Evolutionary conservation across 2,329 filamentous ascomycete genomes (phyloP).

Genomic region (Cladosporium colombiae): DNA sequence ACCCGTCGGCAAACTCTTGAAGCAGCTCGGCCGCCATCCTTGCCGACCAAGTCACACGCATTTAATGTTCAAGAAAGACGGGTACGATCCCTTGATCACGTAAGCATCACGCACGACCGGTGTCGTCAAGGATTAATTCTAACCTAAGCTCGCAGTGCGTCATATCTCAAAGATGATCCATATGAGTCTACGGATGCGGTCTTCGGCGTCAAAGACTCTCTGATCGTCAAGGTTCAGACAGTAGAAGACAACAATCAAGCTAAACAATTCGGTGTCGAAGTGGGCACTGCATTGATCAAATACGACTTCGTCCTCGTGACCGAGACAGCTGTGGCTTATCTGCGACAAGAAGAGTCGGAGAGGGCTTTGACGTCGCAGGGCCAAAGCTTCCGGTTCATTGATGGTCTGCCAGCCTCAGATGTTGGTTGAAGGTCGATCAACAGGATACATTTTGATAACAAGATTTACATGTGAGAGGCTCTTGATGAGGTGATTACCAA

Average conservation of each 20-base stretch:
- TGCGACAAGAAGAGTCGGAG: slow-evolving; percentile 67
- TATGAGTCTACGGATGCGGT: too few relatives aligned
- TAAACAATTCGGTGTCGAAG: slow-evolving; percentile 61
- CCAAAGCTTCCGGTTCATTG: slow-evolving; percentile 68
- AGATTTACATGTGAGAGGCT: too few relatives aligned
- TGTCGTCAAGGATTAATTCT: too few relatives aligned
- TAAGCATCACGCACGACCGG: too few relatives aligned
- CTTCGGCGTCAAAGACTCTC: too few relatives aligned
- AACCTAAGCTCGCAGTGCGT: too few relatives aligned
- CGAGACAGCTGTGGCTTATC: slow-evolving; percentile 64
- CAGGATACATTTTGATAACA: too few relatives aligned
- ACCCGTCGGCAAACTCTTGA: slow-evolving; percentile 73
- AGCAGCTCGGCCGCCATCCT: slow-evolving; percentile 67
- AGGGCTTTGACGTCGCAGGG: slow-evolving; percentile 69
- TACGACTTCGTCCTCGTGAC: slow-evolving; percentile 79
- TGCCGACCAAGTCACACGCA: slow-evolving; percentile 79
- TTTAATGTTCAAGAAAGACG: slow-evolving; percentile 77
- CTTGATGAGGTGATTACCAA: too few relatives aligned
- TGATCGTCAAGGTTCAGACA: slow-evolving; percentile 52
- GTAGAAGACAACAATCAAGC: slow-evolving; percentile 57
- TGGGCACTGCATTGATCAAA: slow-evolving; percentile 55
- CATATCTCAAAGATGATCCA: too few relatives aligned
- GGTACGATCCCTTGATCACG: too few relatives aligned
- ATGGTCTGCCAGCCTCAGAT: slow-evolving; percentile 76
- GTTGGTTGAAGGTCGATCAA: slow-evolving; percentile 47